Percentiles rank a stretch among this genome's conserved stretches.
phyloP scores from a whole-genome alignment of 2,329 filamentous ascomycete species.

The Neurospora sp. region DNA sequence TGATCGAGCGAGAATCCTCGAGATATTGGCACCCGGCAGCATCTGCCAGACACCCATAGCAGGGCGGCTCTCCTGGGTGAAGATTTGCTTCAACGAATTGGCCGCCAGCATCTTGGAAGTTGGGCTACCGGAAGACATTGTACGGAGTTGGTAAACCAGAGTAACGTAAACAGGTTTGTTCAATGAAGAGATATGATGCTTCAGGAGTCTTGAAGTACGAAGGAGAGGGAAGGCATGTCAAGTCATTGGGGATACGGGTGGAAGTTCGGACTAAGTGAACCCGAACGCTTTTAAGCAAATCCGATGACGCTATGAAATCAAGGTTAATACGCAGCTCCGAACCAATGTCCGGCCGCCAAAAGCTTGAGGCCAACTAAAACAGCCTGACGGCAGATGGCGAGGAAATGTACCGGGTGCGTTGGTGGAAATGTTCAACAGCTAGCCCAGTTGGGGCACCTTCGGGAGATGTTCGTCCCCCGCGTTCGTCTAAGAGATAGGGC shows the following conservation, averaged over 20 bases:
- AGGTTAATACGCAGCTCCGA: background rate
- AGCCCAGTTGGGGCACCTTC: background rate
- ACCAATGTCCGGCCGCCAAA: background rate
- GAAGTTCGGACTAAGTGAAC: background rate
- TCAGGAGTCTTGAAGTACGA: background rate
- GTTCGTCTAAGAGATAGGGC: background rate
- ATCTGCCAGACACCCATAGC: conserved; percentile 55
- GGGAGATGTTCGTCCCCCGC: background rate
- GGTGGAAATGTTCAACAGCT: background rate
- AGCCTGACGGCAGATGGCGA: background rate
- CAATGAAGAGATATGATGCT: background rate
- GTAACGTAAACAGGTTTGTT: background rate
- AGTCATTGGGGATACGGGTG: background rate
- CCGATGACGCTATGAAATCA: background rate
- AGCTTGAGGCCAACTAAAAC: background rate
- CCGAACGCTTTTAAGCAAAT: background rate
- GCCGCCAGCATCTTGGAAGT: conserved; percentile 29
- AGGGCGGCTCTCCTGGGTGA: conserved; percentile 34
- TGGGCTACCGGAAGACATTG: conserved; percentile 4
- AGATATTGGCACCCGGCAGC: conserved; percentile 49
- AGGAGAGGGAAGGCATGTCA: background rate
- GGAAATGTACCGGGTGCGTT: background rate
- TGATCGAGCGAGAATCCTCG: conserved; percentile 47
- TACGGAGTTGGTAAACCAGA: background rate
- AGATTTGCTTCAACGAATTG: conserved; percentile 39